Percentiles rank a stretch among this genome's conserved stretches.
Conservation (phyloP, 1,284 basidiomycete species). For the Rhodofomes roseus region DNA sequence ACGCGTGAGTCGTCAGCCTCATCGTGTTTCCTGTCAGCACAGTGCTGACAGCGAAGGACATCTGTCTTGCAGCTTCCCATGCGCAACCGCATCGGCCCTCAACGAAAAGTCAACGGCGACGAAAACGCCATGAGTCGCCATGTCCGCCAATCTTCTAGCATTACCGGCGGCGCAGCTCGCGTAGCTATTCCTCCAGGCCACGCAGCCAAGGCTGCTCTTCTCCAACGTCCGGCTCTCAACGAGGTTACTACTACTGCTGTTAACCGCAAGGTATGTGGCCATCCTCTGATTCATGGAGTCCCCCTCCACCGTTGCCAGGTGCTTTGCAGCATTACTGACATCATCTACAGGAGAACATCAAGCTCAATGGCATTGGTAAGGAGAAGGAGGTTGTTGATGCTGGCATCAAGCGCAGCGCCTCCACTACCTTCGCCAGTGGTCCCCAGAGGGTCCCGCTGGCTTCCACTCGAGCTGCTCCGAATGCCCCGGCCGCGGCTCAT, state of each 20-base stretch:
- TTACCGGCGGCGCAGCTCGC: constrained; percentile 42
- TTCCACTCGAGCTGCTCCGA: constrained; percentile 45
- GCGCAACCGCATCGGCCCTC: constrained; percentile 37
- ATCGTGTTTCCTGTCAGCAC: neutral
- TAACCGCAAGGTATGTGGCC: constrained; percentile 63
- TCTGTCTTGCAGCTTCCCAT: constrained; percentile 29
- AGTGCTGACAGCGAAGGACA: neutral
- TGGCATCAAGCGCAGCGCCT: constrained; percentile 59
- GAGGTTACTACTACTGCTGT: constrained; percentile 71
- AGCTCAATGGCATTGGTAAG: constrained; percentile 32
- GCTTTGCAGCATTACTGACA: constrained; percentile 5
- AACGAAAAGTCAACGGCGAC: constrained; percentile 60
- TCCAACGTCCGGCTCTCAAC: constrained; percentile 58
- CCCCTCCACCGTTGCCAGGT: neutral
- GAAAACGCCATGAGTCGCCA: constrained; percentile 72
- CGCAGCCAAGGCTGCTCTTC: constrained; percentile 38
- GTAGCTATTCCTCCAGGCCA: constrained; percentile 20
- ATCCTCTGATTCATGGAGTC: neutral
- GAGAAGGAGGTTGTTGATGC: constrained; percentile 53
- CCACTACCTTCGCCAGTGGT: constrained; percentile 52
- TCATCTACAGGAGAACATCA: constrained; percentile 37
- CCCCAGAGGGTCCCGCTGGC: constrained; percentile 65
- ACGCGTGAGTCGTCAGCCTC: constrained; percentile 41
- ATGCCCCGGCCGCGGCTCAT: constrained; percentile 26
- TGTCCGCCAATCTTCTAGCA: constrained; percentile 53